Percentiles rank a stretch among this genome's conserved stretches.
Conservation (phyloP, 495 filamentous ascomycete genomes). For the Penicillium antarcticum region DNA sequence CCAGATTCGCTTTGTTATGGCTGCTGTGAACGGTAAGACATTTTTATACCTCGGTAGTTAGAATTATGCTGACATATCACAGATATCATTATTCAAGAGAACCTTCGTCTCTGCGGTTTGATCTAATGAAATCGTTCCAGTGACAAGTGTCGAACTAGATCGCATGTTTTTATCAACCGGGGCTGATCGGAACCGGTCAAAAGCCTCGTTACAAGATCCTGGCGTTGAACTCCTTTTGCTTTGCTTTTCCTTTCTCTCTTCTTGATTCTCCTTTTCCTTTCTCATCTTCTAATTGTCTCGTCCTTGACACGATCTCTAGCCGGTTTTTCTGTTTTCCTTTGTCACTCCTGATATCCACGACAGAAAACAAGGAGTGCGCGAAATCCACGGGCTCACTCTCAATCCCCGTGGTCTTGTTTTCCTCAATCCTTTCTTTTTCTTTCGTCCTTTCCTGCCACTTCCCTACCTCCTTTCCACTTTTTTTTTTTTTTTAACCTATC, state of each 20-base stretch:
- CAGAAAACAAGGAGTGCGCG: constrained; percentile 29
- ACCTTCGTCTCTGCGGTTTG: constrained; percentile 94
- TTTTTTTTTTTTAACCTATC: constrained; percentile 17
- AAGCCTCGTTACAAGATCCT: constrained; percentile 33
- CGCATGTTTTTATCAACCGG: constrained; percentile 32
- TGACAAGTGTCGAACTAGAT: constrained; percentile 37
- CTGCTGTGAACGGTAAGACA: constrained; percentile 90
- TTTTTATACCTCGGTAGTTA: background rate
- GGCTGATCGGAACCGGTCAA: constrained; percentile 29
- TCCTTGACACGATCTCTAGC: constrained; percentile 43
- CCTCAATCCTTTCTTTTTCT: constrained; percentile 12
- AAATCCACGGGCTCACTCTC: background rate
- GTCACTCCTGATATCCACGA: constrained; percentile 33
- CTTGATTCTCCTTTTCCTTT: constrained; percentile 16
- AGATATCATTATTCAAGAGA: constrained; percentile 99
- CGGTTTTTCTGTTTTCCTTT: constrained; percentile 33
- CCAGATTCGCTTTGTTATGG: constrained; percentile 99
- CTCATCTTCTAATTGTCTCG: constrained; percentile 23
- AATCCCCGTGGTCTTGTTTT: background rate
- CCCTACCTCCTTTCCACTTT: constrained; percentile 11
- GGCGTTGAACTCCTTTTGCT: constrained; percentile 41
- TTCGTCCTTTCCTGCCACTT: constrained; percentile 7
- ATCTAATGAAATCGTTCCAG: constrained; percentile 63
- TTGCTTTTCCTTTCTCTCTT: constrained; percentile 17
- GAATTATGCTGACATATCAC: constrained; percentile 1